Conservation (phyloP, 202 grass and related monocot species). For the Panicum virgatum region DNA sequence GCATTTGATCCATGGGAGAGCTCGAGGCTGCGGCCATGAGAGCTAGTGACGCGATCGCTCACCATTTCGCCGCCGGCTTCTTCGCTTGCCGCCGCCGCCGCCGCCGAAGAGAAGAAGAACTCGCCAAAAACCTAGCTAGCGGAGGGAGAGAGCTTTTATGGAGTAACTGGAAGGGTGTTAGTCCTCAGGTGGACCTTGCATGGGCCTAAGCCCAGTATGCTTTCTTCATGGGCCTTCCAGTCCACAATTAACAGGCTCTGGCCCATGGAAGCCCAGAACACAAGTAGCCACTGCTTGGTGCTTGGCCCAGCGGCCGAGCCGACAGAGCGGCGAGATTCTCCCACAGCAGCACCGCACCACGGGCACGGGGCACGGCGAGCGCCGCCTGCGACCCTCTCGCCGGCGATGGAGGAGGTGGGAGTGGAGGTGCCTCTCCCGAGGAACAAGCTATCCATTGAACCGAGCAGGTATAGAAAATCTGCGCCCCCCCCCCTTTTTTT, state of each 20-base stretch:
- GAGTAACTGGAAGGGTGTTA: not conserved
- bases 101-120: conserved; percentile 19
- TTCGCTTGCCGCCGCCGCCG: conserved; percentile 35
- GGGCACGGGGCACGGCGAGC: not conserved
- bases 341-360: not conserved
- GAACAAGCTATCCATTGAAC: conserved; percentile 22
- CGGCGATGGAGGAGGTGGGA: conserved; percentile 33
- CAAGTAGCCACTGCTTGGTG: not conserved
- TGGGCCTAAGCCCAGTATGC: not conserved
- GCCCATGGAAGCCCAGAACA: too few species aligned
- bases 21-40: not conserved
- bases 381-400: not conserved
- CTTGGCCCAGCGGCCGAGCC: not conserved
- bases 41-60: not conserved
- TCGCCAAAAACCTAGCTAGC: conserved; percentile 40
- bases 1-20: not conserved
- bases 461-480: conserved; percentile 15
- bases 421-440: conserved; percentile 18
- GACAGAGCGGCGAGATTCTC: not conserved
- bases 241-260: too few species aligned
- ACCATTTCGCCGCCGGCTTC: conserved; percentile 38
- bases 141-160: conserved; percentile 27
- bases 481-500: not conserved
- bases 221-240: not conserved
- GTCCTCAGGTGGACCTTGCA: not conserved